Evolutionary conservation across 2,329 filamentous ascomycete genomes (phyloP), one percentile per base, ranked within the genome.

Genomic region (Fusarium graminum): DNA sequence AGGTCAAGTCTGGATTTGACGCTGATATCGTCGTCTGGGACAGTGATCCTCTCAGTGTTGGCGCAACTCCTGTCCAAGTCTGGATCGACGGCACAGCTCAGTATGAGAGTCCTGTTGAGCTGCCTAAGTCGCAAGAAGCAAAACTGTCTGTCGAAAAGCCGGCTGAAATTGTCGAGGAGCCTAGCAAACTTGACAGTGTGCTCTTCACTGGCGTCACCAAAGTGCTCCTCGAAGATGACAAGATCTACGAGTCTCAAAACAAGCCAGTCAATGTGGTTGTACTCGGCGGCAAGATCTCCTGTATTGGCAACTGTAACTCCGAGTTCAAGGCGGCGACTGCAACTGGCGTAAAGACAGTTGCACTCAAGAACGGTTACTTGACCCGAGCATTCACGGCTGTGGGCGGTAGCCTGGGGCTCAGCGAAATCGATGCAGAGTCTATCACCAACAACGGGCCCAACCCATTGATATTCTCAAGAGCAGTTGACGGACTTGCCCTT

Each of bases 11-110:
- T 4, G 86, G 87, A 0, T 89, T 83, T 45, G 87, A 89, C 59
- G 87, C 86, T 42, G 87, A 89, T 59, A 70, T 89, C 29, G 86
- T 84, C 12, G 81, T 88, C 10, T 89, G 87, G 87, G 86, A 89
- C 66, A 86, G 83, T 40, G 86, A 89, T 60, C 87, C 87, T 29
- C 76, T 89, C 3, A 85, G 84, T 40, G 82, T 88, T 0, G 87
- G 87, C 1, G 86, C 87, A 1, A 77, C 85, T 1, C 86, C 87
- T 0, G 80, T 85, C 0, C 86, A 89, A 74, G 85, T 89, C 3
- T 89, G 86, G 84, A 89, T 89, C 57, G 87, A 89, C 55, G 87
- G 87, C 5, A 83, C 78, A 10, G 79, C 83, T 3, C 88, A 90
- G 51, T 77, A 74, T 17, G 79, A 86, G 32, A 75, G 82, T 11